A percentile compares a stretch with the other conserved stretches of the same genome.
phyloP scores from a whole-genome alignment of 2,329 filamentous ascomycete species.

The Aspergillus aculeatus region DNA sequence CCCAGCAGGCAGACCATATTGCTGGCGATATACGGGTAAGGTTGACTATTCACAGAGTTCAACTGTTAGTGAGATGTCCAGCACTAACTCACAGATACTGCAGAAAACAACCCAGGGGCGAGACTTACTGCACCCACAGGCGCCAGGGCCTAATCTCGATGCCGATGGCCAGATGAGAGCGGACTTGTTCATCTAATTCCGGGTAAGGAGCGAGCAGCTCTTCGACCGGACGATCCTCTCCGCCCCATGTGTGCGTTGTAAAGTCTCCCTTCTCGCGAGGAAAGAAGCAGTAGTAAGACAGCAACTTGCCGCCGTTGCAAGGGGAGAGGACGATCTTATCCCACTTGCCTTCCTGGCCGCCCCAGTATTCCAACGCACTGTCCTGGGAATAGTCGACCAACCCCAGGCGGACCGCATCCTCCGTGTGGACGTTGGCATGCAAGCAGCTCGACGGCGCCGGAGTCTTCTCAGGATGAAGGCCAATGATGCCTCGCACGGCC shows the following conservation, averaged over 20 bases:
- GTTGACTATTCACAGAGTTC: slow-evolving; percentile 33
- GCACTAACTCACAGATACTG: too few species aligned
- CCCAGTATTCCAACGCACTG: slow-evolving; percentile 68
- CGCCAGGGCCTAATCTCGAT: slow-evolving; percentile 65
- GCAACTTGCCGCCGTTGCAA: slow-evolving; percentile 63
- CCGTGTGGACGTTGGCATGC: slow-evolving; percentile 63
- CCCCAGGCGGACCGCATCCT: slow-evolving; percentile 59
- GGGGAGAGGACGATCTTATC: slow-evolving; percentile 71
- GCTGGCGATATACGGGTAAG: slow-evolving; percentile 59
- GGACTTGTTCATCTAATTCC: slow-evolving; percentile 58
- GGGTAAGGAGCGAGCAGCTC: slow-evolving; percentile 63
- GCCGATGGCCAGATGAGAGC: slow-evolving; percentile 58
- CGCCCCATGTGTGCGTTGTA: slow-evolving; percentile 59
- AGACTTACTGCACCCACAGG: slow-evolving; percentile 56
- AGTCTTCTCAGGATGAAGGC: slow-evolving; percentile 60
- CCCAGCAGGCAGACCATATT: slow-evolving; percentile 58
- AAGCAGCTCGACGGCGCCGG: slow-evolving; percentile 62
- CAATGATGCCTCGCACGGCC: slow-evolving; percentile 61
- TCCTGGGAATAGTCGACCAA: slow-evolving; percentile 63
- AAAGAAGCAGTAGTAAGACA: slow-evolving; percentile 72
- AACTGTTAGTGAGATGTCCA: neutral
- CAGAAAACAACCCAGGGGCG: neutral
- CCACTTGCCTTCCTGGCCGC: slow-evolving; percentile 58
- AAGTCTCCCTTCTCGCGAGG: slow-evolving; percentile 61
- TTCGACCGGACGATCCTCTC: slow-evolving; percentile 52